Conservation (phyloP, 805 yeast species). For the Barnettozyma sucrosica region DNA sequence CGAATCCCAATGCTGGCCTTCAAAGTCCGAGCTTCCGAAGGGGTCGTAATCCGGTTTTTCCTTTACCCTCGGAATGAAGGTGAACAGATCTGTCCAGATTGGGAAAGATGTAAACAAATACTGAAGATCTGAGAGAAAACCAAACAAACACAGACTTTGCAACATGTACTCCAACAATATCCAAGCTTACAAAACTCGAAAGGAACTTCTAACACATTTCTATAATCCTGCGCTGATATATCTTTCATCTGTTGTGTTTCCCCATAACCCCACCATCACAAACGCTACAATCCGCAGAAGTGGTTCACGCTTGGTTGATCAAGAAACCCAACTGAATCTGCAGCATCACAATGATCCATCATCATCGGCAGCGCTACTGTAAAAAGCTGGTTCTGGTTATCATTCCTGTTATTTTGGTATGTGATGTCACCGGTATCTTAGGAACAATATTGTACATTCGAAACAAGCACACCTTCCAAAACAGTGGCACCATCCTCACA, state of each 20-base stretch:
- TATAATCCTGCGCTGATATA: too few relatives aligned
- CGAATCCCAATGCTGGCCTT: too few relatives aligned
- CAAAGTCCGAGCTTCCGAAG: too few relatives aligned
- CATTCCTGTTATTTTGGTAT: constrained; percentile 3
- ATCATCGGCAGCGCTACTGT: background rate
- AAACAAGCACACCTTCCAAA: background rate
- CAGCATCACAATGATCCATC: background rate
- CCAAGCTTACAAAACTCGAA: background rate
- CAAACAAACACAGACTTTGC: background rate
- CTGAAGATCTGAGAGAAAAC: background rate
- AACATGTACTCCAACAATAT: background rate
- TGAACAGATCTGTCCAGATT: constrained; percentile 17
- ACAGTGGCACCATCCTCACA: constrained; percentile 2
- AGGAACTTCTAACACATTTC: background rate
- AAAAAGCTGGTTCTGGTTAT: background rate
- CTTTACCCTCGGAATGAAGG: background rate
- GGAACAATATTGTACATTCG: constrained; percentile 10
- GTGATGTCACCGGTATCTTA: constrained; percentile 14
- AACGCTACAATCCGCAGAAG: background rate
- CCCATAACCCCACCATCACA: background rate
- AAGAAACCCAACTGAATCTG: background rate
- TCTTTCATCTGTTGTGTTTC: too few relatives aligned
- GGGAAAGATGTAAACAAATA: constrained; percentile 21
- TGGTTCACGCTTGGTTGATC: background rate
- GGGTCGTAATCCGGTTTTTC: background rate